phyloP scores from a whole-genome alignment of 1,139 yeast genomes.

The Meyerozyma elateridarum region DNA sequence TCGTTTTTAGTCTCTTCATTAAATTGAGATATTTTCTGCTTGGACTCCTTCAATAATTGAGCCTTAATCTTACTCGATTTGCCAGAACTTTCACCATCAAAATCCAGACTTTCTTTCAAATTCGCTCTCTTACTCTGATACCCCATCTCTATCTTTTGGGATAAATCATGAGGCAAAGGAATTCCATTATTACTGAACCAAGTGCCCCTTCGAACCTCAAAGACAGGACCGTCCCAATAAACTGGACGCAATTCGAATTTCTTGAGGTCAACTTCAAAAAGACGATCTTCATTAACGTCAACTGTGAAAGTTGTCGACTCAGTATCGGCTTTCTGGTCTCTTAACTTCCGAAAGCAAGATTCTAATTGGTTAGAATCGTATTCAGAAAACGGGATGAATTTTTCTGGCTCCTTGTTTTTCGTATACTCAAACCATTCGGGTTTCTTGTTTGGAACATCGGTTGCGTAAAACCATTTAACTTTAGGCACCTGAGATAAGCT shows the following conservation, averaged over 20 bases:
- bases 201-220: constrained; percentile 76
- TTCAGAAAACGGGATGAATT: constrained; percentile 66
- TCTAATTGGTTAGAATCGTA: constrained; percentile 64
- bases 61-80: not conserved
- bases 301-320: constrained; percentile 15
- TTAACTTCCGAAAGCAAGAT: constrained; percentile 28
- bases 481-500: constrained; percentile 1
- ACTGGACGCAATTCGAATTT: constrained; percentile 57
- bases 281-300: constrained; percentile 75
- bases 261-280: constrained; percentile 65
- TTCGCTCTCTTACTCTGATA: constrained; percentile 34
- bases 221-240: constrained; percentile 88
- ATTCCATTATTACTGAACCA: constrained; percentile 69
- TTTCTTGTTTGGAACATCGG: constrained; percentile 67
- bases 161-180: constrained; percentile 52
- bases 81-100: not conserved
- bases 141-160: constrained; percentile 58
- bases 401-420: constrained; percentile 46
- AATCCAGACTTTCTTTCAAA: constrained; percentile 1
- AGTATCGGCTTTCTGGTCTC: constrained; percentile 4
- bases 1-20: constrained; percentile 11
- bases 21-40: constrained; percentile 14
- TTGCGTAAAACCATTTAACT: constrained; percentile 73
- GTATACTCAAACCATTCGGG: constrained; percentile 55
- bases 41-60: not conserved